phyloP scores from a whole-genome alignment of 2,329 filamentous ascomycete genomes.

The Diaporthe humulicola region DNA sequence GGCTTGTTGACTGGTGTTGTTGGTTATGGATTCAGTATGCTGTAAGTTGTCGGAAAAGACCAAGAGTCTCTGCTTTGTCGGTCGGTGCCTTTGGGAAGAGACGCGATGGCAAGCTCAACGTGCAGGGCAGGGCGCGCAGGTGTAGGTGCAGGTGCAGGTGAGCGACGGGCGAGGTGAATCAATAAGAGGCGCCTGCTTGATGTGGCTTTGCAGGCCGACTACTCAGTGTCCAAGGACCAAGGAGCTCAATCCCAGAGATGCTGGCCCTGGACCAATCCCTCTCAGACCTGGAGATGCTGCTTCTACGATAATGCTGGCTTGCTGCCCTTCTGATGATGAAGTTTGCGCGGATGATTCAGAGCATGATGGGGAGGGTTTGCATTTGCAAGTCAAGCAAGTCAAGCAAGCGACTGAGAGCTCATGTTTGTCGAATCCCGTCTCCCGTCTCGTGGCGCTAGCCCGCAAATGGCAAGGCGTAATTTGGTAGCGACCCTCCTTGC shows the following conservation, averaged over 20 bases:
- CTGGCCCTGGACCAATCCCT: conserved; percentile 27
- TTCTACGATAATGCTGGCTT: conserved; percentile 31
- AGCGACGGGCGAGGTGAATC: conserved; percentile 9
- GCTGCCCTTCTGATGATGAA: conserved; percentile 23
- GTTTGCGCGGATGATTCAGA: conserved; percentile 25
- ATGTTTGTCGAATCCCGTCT: conserved; percentile 11
- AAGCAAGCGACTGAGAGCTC: conserved; percentile 30
- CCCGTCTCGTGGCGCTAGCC: conserved; percentile 14
- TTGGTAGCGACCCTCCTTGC: not conserved
- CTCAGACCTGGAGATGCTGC: conserved; percentile 17
- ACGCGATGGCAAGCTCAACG: conserved; percentile 12
- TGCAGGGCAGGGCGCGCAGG: conserved; percentile 1
- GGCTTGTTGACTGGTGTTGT: not conserved
- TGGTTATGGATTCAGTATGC: not conserved
- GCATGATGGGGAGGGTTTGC: conserved; percentile 28
- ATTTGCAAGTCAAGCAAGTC: conserved; percentile 28
- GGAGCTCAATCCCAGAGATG: conserved; percentile 16
- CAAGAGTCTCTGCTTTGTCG: not conserved
- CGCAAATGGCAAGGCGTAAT: not conserved
- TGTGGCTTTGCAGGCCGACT: conserved; percentile 26
- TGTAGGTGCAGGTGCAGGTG: not conserved
- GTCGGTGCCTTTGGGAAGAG: not conserved
- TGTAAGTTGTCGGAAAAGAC: not conserved
- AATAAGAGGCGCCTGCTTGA: conserved; percentile 23
- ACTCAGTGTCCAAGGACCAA: conserved; percentile 19